Evolutionary conservation across 208 protist genomes (phyloP).

Genomic region (Wallacemonas sp.): DNA sequence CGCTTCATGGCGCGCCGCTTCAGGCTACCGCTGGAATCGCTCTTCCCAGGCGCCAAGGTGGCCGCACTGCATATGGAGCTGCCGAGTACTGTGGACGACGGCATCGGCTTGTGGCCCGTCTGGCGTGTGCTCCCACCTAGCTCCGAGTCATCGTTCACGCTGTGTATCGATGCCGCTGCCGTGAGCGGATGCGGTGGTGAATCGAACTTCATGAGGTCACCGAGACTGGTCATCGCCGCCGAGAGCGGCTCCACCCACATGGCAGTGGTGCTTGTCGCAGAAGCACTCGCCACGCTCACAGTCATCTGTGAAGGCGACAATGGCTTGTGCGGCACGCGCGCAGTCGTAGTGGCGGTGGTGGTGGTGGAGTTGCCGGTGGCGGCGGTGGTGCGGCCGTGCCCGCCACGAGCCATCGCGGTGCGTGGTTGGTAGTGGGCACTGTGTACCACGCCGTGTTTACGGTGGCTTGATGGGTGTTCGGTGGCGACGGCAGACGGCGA

Average conservation of each 20-base stretch:
- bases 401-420: too few species aligned
- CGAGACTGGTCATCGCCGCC: not conserved
- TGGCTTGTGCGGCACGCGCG: too few species aligned
- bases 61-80: conserved; percentile 6
- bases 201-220: not conserved
- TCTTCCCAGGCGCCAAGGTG: not conserved
- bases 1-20: not conserved
- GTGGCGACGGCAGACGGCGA: not conserved
- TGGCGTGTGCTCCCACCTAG: too few species aligned
- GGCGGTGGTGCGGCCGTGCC: too few species aligned
- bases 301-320: too few species aligned
- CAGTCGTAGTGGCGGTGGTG: too few species aligned
- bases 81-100: not conserved
- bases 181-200: not conserved
- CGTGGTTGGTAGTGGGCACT: too few species aligned
- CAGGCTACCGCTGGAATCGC: not conserved
- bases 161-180: not conserved
- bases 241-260: not conserved
- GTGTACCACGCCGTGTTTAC: too few species aligned
- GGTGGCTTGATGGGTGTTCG: too few species aligned
- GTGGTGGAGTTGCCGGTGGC: too few species aligned
- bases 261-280: not conserved
- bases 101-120: too few species aligned
- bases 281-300: not conserved
- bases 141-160: not conserved